Evolutionary conservation across 2,329 filamentous ascomycete species (phyloP), one percentile per base, ranked within the genome.

Genomic region (Hypoxylon sp.): DNA sequence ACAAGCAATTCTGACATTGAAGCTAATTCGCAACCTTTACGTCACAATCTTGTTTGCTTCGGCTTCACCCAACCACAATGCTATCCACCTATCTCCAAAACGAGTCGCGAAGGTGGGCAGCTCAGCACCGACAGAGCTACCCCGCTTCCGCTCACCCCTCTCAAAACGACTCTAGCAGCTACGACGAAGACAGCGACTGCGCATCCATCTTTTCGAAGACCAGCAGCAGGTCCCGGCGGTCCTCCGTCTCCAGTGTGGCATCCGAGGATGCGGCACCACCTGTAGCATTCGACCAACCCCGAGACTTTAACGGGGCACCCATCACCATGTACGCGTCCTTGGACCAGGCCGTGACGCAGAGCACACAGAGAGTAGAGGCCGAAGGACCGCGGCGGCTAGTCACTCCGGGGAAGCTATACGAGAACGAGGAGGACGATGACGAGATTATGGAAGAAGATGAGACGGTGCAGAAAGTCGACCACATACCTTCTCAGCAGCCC

Each of bases 341-440:
- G 44, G 76, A 78, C 47, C 75, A 77, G 44, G 77, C 77, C 3
- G 76, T 74, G 5, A 70, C 73, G 24, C 73, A 75, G 62, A 75
- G 74, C 65, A 70, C 68, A n/a, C 62, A 70, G 56, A 47, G 57
- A 9, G 55, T 72, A 31, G 74, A 75, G 54, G 70, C 64, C 24
- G 64, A 67, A 35, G 65, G 58, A 47, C 74, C 73, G 24, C 72
- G 70, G 47, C 71, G 72, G 24, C 67, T 78, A 26, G 74, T 76
- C 6, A 77, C 75, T 22, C 75, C 75, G 1, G 75, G 75, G 2
- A 78, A 79, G 67, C 70, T 79, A 17, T 79, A 79, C 57, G 76
- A 79, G 69, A 77, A 78, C 55, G 77, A 79, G 63, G 78, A 79
- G 37, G 76, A 76, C 5, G 78, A 79, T 64, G 78, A 79, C 47